Evolutionary conservation across 495 filamentous ascomycete genomes (phyloP), one percentile per base, ranked within the genome.

Genomic region (Neurospora hispaniola): DNA sequence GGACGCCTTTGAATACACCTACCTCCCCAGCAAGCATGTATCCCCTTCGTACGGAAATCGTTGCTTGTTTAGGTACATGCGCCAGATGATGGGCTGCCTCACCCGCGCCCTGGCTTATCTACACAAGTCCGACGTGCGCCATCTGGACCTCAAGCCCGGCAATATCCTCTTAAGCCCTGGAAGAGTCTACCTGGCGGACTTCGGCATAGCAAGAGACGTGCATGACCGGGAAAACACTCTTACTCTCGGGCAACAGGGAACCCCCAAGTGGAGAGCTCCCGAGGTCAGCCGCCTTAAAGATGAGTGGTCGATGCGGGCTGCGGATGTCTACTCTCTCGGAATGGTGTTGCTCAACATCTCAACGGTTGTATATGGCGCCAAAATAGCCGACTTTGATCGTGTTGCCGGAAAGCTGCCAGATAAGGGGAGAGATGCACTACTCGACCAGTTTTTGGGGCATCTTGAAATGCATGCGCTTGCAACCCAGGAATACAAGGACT

Each of bases 121-220:
- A 48, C 84, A 85, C 66, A 70, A 79, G 12, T 76, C 78, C 59
- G 77, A 81, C 59, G 78, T 84, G 54, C 79, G 82, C 70, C 83
- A 84, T 71, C 79, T 81, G 14, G 83, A 84, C 68, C 77, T 84
- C 35, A 84, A 84, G 71, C 83, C 83, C 5, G 76, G 78, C 42
- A 84, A 84, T 59, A 84, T 84, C 71, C 78, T 84, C 0, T 75
- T 84, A 5, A 78, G 73, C 70, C 75, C 82, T 12, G 78, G 76
- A 12, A 69, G 77, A 5, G 82, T 84, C 12, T 82, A 82, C 71
- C 74, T 84, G 0, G 81, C 83, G 59, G 83, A 84, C 72, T 84
- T 84, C 75, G 83, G 82, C 54, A 80, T 84, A 14, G 78, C 82
- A 14, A 78, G 76, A 54, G 81, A 83, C 48, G 80, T 83, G 44